A percentile compares a stretch with the other conserved stretches of the same genome.
Evolutionary conservation across 192 early-diverging fungal species (phyloP).

Genomic region (Coemansia sp.): DNA sequence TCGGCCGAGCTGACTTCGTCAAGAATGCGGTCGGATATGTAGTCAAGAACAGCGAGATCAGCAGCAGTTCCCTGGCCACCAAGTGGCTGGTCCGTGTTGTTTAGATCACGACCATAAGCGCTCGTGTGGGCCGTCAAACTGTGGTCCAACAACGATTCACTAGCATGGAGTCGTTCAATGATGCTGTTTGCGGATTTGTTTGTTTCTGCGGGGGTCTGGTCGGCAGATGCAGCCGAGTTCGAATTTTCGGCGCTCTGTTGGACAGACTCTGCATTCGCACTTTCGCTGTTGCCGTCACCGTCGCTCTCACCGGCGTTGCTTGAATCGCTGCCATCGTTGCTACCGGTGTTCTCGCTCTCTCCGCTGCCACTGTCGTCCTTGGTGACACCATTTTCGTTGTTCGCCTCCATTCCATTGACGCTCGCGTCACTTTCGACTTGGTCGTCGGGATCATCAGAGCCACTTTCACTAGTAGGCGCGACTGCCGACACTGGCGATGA

Average conservation of each 20-base stretch:
- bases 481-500: not conserved
- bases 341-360: not conserved
- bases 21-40: constrained; percentile 35
- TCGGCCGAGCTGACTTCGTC: constrained; percentile 13
- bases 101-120: not conserved
- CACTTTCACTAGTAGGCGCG: not conserved
- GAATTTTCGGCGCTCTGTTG: not conserved
- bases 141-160: not conserved
- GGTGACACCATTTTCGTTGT: not conserved
- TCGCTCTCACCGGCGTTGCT: not conserved
- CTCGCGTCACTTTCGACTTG: not conserved
- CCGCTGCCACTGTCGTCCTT: not conserved
- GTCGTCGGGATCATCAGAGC: not conserved
- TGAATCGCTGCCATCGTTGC: not conserved
- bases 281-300: not conserved
- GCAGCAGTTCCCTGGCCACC: constrained; percentile 15
- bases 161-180: not conserved
- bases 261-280: not conserved
- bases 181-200: not conserved
- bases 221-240: not conserved
- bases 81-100: not conserved
- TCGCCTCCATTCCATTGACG: not conserved
- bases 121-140: not conserved
- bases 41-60: constrained; percentile 44
- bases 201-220: not conserved